Evolutionary conservation across 257 asterid species (phyloP), one percentile per base, ranked within the genome.

Genomic region (Solanum sejunctum): DNA sequence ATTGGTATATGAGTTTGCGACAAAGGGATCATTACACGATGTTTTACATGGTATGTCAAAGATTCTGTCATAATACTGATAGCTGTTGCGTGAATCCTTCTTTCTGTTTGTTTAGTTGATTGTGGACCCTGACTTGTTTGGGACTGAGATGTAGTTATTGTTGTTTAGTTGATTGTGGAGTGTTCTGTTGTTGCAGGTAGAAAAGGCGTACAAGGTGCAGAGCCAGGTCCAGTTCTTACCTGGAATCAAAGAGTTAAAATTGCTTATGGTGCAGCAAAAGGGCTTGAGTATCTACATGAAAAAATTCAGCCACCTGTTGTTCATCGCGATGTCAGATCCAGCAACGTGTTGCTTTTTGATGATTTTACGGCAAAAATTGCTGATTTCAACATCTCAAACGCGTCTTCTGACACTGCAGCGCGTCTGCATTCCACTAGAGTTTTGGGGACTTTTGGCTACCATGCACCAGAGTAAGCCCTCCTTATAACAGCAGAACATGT

Each of bases 121-220:
- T 77, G 1, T 73, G 17, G 36, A 20, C 0, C 75, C 0, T 12
- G 12, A 67, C 21, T 67, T 67, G 16, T 16, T 32, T 32, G 47
- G 12, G 16, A 67, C 52, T 69, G 52, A 69, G 23, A 23, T 0
- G 28, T 70, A 12, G 47, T 5, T 41, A 5, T 36, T 36, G 41
- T 9, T 61, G 20, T 36, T 88, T 67, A 9, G 66, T 73, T 71
- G 63, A 77, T 77, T 77, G 1, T 73, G 32, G 36, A 20, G 0
- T 49, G 47, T 4, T 51, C 28, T 63, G 16, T 84, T 71, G 82
- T 83, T 83, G 55, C 77, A 95, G 98, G 98, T 41, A 87, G 96
- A 82, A 96, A 96, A 87, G 98, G 98, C 49, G 99, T 96, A 80
- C 97, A 96, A 88, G 97, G 98, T 32, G 98, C 98, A 17, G 98